Evolutionary conservation across 2,329 filamentous ascomycete species (phyloP), one percentile per base, ranked within the genome.

Genomic region (Chrysoporthe austroafricana): DNA sequence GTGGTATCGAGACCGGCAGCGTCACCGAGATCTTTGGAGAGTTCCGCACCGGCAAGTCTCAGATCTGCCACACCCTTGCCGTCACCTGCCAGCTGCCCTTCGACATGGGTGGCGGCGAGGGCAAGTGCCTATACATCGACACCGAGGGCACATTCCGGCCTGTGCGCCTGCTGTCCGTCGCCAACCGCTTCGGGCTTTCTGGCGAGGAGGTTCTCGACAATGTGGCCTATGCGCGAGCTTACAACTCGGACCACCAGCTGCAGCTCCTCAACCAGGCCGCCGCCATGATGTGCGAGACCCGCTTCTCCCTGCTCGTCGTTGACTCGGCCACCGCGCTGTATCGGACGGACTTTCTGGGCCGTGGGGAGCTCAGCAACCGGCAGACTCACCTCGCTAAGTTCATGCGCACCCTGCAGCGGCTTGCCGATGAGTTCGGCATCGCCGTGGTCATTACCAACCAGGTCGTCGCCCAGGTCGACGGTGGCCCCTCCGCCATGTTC

Each of bases 401-500:
- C 77, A 91, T 96, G 91, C 88, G 93, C 64, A 93, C 88, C 2
- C 83, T 96, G 34, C 93, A 96, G 79, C 85, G 92, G 13, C 85
- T 96, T 34, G 89, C 89, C 4, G 89, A 91, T 73, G 89, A 91
- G 79, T 99, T 99, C 77, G 96, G 96, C 68, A 97, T 99, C 73
- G 96, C 96, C 0, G 96, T 99, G 8, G 93, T 99, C 73, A 99
- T 99, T 75, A 98, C 96, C 56, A 99, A 99, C 77, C 96, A 99
- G 79, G 96, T 99, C 42, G 96, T 99, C 52, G 96, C 96, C 11
- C 96, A 99, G 79, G 96, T 99, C 9, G 96, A 99, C 76, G 96
- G 96, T 71, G 96, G 96, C 3, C 94, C 95, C 42, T 95, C 91
- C 76, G 90, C 95, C 70, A 99, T 99, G 96, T 99, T 97, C 84